Base-by-base conservation (phyloP, 2,329 filamentous ascomycete species). In the Penicillium sclerotiorum region DNA sequence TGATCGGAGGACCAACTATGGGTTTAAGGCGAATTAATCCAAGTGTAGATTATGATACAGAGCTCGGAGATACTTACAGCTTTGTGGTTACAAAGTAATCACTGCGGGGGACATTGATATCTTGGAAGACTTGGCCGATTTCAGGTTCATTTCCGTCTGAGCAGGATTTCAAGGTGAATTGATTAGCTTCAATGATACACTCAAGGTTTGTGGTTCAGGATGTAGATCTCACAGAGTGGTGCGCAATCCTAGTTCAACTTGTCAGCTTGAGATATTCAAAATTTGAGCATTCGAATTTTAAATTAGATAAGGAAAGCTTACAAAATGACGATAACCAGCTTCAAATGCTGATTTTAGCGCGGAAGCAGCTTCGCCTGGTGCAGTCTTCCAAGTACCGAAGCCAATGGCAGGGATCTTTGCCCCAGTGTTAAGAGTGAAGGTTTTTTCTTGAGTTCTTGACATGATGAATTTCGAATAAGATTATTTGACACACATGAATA, bases 291-390 rank as follows among this genome's bases (percentile, higher is more conserved):
- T 13, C 20, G 17, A 23, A n/a, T n/a, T n/a, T n/a, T n/a, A n/a
- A n/a, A n/a, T n/a, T n/a, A n/a, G n/a, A n/a, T n/a, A n/a, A n/a
- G n/a, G n/a, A n/a, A n/a, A n/a, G 17, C 42, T 18, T 49, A 55
- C 86, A 67, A 90, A 87, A 73, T 90, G 87, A 30, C 86, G 81
- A 75, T 90, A 91, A 55, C 88, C 88, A 36, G 75, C 74, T 53
- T 77, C 76, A 22, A 90, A 79, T 20, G 88, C 87, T 28, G 77
- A 76, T 72, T 88, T 83, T 58, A 93, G 88, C 45, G 89, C 89
- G 42, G 80, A 73, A 58, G 80, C 78, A 47, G 89, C 87, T 71
- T 89, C 80, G 58, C 81, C 82, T 52, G 86, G 84, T 61, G 78
- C 68, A 41, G 87, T 89, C 38, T 66, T 61, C 63, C 63, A 67